Percentiles rank a stretch among this genome's conserved stretches.
These are phyloP conservation scores for Exophiala sp. DNA, from an alignment of 2,329 filamentous ascomycete species.

Conservation along the genomic window DNA sequence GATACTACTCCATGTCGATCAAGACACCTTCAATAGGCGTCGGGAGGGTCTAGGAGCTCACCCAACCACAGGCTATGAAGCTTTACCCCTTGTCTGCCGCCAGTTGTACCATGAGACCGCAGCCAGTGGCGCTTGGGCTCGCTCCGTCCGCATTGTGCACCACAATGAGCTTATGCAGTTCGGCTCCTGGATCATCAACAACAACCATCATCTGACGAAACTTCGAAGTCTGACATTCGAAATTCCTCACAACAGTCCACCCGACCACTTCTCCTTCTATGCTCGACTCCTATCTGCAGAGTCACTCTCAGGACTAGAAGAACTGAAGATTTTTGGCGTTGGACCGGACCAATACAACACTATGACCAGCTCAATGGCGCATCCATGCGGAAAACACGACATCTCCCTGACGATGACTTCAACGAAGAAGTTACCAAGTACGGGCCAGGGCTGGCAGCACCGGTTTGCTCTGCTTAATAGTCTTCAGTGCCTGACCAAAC, in stretches of 20 bases:
- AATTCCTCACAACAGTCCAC: conserved; percentile 11
- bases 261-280: conserved; percentile 3
- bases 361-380: conserved; percentile 9
- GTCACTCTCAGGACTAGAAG: conserved; percentile 10
- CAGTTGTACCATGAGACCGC: conserved; percentile 18
- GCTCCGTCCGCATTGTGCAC: conserved; percentile 6
- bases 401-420: not conserved
- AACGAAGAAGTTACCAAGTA: conserved; percentile 5
- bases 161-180: conserved; percentile 7
- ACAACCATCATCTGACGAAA: not conserved
- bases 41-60: conserved; percentile 1
- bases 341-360: conserved; percentile 15
- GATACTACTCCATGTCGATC: conserved; percentile 1
- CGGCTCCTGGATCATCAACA: not conserved
- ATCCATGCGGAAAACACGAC: conserved; percentile 15
- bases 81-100: conserved; percentile 11
- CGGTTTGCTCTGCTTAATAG: conserved; percentile 10
- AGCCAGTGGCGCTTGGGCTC: not conserved
- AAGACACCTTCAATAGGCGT: not conserved
- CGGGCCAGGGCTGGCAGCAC: conserved; percentile 11
- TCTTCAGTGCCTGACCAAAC: conserved; percentile 7
- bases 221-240: conserved; percentile 18
- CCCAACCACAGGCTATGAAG: conserved; percentile 8
- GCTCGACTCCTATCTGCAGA: conserved; percentile 4
- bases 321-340: conserved; percentile 20